Evolutionary conservation across 2,329 filamentous ascomycete genomes (phyloP).

Genomic region (Podosphaera leucotricha): DNA sequence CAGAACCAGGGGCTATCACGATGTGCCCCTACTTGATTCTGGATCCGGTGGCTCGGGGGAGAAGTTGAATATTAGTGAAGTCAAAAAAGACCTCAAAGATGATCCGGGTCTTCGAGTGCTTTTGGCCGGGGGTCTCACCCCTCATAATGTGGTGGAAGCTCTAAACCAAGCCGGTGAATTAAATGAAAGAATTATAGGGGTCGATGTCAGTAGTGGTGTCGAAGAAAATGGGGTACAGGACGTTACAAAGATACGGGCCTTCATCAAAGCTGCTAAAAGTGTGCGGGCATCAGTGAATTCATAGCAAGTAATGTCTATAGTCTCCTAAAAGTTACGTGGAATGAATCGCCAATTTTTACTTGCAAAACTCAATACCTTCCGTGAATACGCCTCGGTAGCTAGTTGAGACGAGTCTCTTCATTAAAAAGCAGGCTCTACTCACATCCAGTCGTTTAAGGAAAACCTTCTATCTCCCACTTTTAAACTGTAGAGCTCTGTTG

Average conservation of each 20-base stretch:
- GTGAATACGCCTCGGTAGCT: too few relatives aligned
- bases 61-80: constrained; percentile 45
- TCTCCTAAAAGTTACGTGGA: not conserved
- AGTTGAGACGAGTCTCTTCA: too few relatives aligned
- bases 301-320: not conserved
- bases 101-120: constrained; percentile 53
- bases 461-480: too few relatives aligned
- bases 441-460: too few relatives aligned
- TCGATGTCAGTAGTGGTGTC: constrained; percentile 89
- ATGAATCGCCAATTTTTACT: not conserved
- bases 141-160: constrained; percentile 49
- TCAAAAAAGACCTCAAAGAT: constrained; percentile 38
- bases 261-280: constrained; percentile 50
- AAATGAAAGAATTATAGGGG: constrained; percentile 43
- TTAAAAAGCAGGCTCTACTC: too few relatives aligned
- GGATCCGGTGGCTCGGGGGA: constrained; percentile 64
- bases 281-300: constrained; percentile 19
- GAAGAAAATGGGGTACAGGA: constrained; percentile 66
- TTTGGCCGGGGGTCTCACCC: constrained; percentile 64
- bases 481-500: too few relatives aligned
- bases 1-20: constrained; percentile 55
- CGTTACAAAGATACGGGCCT: constrained; percentile 55
- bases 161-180: constrained; percentile 38
- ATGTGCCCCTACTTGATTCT: constrained; percentile 65
- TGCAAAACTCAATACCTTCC: too few relatives aligned